Evolutionary conservation across 2,329 filamentous ascomycete species (phyloP), one percentile per base, ranked within the genome.

Genomic region (Colletotrichum filicis): DNA sequence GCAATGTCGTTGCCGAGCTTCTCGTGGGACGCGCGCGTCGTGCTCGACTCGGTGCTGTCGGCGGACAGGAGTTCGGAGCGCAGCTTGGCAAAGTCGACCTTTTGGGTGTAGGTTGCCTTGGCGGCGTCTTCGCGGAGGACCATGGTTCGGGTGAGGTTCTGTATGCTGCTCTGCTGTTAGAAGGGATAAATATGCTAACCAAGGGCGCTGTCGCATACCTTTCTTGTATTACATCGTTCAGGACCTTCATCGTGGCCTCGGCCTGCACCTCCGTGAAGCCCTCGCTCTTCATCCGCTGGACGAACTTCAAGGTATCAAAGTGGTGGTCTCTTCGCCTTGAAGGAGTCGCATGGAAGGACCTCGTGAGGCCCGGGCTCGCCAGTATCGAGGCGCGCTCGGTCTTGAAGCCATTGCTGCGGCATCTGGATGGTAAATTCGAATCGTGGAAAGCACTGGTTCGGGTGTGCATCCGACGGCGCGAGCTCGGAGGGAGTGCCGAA

Each of bases 301-400:
- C 95, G 81, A 99, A 98, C 85, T 98, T 98, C 74, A 99, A 90
- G 1, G 97, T 99, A 83, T 99, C 97, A 81, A 99, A 99, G 83
- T 99, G 95, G 83, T 99, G 97, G 79, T 98, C 95, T 76, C 93
- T 90, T 65, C 82, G 81, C 63, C 85, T 88, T 49, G 84, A 79
- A 2, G 90, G 81, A 1, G 94, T 93, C 46, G 91, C 89, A 81
- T 95, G 93, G 81, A 98, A 96, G 0, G 86, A 83, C 73, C 87
- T 83, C 57, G 80, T 80, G 24, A 84, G 73, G 4, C 69, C 66
- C 0, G 80, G 80, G 65, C 80, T 79, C 49, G 76, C 78, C 12
- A 80, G 76, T 8, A 80, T 74, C 7, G 78, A 76, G 5, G 68
- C 58, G 53, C 75, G 64, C 19, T 64, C 68, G 32, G 59, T 11